Conservation (phyloP, 2,329 filamentous ascomycete species). For the Onygenales sp. region DNA sequence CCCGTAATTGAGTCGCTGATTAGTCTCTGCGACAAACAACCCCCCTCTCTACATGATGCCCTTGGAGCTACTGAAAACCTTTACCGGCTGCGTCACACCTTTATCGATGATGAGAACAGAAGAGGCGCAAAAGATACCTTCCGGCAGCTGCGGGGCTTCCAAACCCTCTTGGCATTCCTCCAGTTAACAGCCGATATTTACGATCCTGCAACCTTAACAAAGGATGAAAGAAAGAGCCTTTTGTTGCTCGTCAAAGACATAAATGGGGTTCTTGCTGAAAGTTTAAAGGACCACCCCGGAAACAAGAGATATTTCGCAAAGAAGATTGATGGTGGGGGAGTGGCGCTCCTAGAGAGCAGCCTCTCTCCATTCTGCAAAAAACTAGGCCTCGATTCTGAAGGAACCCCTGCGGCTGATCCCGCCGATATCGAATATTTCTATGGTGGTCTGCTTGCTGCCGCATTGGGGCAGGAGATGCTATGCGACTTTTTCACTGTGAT, state of each 20-base stretch:
- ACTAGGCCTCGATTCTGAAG: constrained; percentile 28
- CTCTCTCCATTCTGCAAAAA: constrained; percentile 56
- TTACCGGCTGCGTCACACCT: constrained; percentile 56
- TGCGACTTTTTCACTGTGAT: constrained; percentile 53
- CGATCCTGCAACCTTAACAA: constrained; percentile 49
- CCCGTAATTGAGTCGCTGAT: constrained; percentile 30
- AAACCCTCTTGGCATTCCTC: constrained; percentile 59
- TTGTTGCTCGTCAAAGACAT: constrained; percentile 54
- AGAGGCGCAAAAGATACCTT: constrained; percentile 66
- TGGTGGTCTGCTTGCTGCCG: constrained; percentile 71
- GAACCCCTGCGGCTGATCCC: background rate
- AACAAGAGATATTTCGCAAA: constrained; percentile 82
- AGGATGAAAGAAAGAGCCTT: constrained; percentile 55
- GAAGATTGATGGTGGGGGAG: constrained; percentile 66
- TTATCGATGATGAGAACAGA: constrained; percentile 43
- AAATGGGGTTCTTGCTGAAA: constrained; percentile 58
- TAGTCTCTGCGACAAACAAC: constrained; percentile 20
- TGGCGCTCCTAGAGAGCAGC: constrained; percentile 64
- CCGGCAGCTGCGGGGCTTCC: constrained; percentile 69
- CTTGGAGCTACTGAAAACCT: constrained; percentile 46
- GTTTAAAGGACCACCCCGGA: constrained; percentile 68
- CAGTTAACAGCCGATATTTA: constrained; percentile 67
- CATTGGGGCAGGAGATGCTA: constrained; percentile 66
- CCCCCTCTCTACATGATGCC: constrained; percentile 23
- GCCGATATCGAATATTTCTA: constrained; percentile 67